Evolutionary conservation across 1,284 basidiomycete species (phyloP).

Genomic region (Cerrena zonata): DNA sequence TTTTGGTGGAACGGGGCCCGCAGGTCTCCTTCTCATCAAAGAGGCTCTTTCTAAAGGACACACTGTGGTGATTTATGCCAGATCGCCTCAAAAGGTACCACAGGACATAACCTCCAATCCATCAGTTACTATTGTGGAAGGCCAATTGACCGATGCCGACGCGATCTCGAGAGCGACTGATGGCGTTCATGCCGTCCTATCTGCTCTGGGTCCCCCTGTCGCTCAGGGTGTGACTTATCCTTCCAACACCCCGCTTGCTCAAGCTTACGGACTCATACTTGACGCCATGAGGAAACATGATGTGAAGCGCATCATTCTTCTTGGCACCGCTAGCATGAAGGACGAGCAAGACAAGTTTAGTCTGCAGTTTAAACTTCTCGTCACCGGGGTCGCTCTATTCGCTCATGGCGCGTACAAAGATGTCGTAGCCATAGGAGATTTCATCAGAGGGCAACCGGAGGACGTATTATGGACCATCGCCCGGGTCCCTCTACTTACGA

Average conservation of each 20-base stretch:
- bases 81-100: constrained; percentile 57
- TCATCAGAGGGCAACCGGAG: constrained; percentile 40
- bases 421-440: constrained; percentile 48
- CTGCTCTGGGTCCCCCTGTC: constrained; percentile 53
- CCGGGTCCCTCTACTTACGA: constrained; percentile 55
- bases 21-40: constrained; percentile 49
- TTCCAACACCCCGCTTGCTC: constrained; percentile 51
- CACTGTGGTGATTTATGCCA: constrained; percentile 52
- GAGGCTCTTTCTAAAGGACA: constrained; percentile 43
- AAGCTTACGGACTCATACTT: constrained; percentile 50
- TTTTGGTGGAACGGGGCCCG: constrained; percentile 54
- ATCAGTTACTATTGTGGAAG: constrained; percentile 45
- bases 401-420: constrained; percentile 40
- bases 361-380: constrained; percentile 39
- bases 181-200: constrained; percentile 56
- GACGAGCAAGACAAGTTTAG: constrained; percentile 57
- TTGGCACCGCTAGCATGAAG: constrained; percentile 59
- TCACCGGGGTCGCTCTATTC: constrained; percentile 34
- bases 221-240: constrained; percentile 34
- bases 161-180: constrained; percentile 46
- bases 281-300: constrained; percentile 44
- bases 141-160: constrained; percentile 47
- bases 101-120: constrained; percentile 40
- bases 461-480: constrained; percentile 62
- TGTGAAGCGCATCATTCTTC: constrained; percentile 54